Evolutionary conservation across 2,329 filamentous ascomycete genomes (phyloP), one percentile per base, ranked within the genome.

Genomic region (Hymenoscyphus albidus): DNA sequence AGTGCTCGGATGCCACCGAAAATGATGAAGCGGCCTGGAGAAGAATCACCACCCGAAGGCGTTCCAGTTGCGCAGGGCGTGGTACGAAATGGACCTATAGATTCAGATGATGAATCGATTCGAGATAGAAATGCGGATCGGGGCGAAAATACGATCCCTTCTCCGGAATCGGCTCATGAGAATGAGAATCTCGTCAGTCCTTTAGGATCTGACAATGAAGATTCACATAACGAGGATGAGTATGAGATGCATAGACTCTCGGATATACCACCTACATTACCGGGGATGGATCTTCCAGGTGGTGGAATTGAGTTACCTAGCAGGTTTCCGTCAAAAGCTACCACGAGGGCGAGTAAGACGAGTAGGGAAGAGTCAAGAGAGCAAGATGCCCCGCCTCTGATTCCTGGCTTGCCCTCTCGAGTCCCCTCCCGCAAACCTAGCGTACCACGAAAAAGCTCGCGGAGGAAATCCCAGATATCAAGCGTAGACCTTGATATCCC

Each of bases 1-100:
- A 97, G 93, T 75, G 86, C 92, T 7, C 86, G 93, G 63, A 93
- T 95, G 80, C 93, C 93, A 2, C 89, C 90, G 6, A 54, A 54
- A 54, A 88, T 88, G 64, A 90, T 92, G 81, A 84, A 83, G 68
- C 78, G 80, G 38, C 83, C 86, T 64, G 86, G 85, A 51, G 82
- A 89, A 64, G 90, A 91, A 61, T 84, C 87, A 0, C 91, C 85
- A 1, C 85, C 85, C 0, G 85, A 88, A 70, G 87, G 86, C 1
- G 85, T 88, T 44, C 87, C 87, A 3, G 85, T 89, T 10, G 86
- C 86, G 13, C 70, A 67, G 14, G 73, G 70, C 60, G 71, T 67
- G 14, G 58, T 73, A 54, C 59, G 74, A 44, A 27, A 86, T 85
- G 81, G 83, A 0, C 86, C 86, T 0, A 88, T 88, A 60, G 86